Percentiles rank a stretch among this genome's conserved stretches.
These are phyloP conservation scores for Podaxis carcinomalis DNA, from an alignment of 768 basidiomycete species.

Conservation along the genomic window DNA sequence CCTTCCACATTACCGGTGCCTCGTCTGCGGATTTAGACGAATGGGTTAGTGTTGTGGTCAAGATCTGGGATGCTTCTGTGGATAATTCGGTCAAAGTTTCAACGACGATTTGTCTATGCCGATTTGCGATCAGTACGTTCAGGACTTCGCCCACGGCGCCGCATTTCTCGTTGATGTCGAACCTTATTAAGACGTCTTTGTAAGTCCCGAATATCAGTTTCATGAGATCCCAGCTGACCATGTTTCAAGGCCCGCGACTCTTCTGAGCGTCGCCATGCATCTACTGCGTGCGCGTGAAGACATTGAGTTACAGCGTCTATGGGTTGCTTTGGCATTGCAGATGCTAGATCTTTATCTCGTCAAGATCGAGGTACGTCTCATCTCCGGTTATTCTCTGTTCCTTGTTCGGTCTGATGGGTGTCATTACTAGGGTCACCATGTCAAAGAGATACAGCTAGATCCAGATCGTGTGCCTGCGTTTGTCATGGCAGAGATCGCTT, in stretches of 20 bases:
- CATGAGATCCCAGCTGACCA: neutral
- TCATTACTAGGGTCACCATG: constrained; percentile 32
- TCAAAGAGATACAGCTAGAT: constrained; percentile 47
- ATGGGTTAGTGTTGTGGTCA: constrained; percentile 44
- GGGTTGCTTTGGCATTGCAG: constrained; percentile 61
- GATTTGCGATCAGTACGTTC: constrained; percentile 40
- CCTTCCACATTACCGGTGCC: constrained; percentile 50
- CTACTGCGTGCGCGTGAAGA: constrained; percentile 59
- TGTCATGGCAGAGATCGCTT: constrained; percentile 65
- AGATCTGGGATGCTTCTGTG: constrained; percentile 58
- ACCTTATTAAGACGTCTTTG: constrained; percentile 46
- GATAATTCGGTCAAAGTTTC: constrained; percentile 67
- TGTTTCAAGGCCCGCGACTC: constrained; percentile 32
- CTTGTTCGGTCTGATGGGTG: neutral
- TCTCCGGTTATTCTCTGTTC: neutral
- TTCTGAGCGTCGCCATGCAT: constrained; percentile 51
- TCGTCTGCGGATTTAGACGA: constrained; percentile 34
- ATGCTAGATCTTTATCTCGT: constrained; percentile 52
- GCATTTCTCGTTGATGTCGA: constrained; percentile 29
- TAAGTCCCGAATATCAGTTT: constrained; percentile 22
- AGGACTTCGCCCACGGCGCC: constrained; percentile 36
- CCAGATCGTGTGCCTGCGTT: constrained; percentile 58
- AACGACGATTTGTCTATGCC: constrained; percentile 44
- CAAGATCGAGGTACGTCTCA: constrained; percentile 39
- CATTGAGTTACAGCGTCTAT: constrained; percentile 59